These are phyloP conservation scores for Hypoxylon sp. DNA, from an alignment of 2,329 filamentous ascomycete genomes.

Conservation along the genomic window DNA sequence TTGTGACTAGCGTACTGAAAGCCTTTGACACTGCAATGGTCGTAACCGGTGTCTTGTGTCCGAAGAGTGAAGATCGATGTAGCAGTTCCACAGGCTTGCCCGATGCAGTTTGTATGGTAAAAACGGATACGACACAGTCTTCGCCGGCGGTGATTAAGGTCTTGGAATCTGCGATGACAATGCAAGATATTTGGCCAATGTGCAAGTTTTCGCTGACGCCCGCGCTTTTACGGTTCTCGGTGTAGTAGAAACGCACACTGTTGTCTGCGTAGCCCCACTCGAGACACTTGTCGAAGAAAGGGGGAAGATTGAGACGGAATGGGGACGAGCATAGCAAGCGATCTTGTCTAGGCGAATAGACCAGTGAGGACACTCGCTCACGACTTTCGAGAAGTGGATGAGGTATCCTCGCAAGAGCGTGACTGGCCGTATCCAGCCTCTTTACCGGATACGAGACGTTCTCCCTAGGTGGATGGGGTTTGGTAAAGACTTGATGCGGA, in stretches of 20 bases:
- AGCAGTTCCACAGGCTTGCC: constrained; percentile 82
- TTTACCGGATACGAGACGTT: constrained; percentile 72
- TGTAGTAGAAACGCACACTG: constrained; percentile 89
- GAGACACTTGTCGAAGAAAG: constrained; percentile 88
- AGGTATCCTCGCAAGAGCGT: constrained; percentile 81
- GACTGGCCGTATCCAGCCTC: constrained; percentile 82
- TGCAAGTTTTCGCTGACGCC: constrained; percentile 96
- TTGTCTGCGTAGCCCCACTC: constrained; percentile 97
- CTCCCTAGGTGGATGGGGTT: constrained; percentile 83
- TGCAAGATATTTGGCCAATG: constrained; percentile 86
- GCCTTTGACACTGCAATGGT: constrained; percentile 87
- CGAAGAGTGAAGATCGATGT: constrained; percentile 85
- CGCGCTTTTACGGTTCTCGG: constrained; percentile 83
- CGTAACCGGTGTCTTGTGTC: constrained; percentile 86
- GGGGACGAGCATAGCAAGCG: constrained; percentile 85
- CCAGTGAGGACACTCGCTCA: constrained; percentile 83
- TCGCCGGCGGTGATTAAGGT: constrained; percentile 92
- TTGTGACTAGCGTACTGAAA: constrained; percentile 88
- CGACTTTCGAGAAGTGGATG: constrained; percentile 82
- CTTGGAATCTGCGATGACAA: constrained; percentile 88
- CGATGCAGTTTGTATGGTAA: constrained; percentile 74
- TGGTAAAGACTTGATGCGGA: constrained; percentile 91
- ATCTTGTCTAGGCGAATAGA: constrained; percentile 83
- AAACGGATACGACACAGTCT: constrained; percentile 91
- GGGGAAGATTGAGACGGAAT: constrained; percentile 88